Conservation (phyloP, 192 early-diverging fungal genomes). For the Podila epicladia region DNA sequence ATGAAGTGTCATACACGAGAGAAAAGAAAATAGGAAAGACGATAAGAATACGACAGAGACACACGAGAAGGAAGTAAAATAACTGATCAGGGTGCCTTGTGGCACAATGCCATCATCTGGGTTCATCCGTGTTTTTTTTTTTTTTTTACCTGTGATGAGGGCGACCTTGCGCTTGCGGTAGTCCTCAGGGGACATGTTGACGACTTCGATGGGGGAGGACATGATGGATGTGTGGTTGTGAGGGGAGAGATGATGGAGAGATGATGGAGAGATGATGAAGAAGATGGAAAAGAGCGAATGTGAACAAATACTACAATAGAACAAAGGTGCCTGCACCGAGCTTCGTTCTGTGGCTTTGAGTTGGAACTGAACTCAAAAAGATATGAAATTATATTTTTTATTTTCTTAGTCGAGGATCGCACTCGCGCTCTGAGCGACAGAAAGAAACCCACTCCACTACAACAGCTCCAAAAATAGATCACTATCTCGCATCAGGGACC, state of each 20-base stretch:
- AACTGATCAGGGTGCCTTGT: neutral
- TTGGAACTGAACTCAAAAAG: neutral
- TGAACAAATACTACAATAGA: neutral
- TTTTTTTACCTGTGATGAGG: conserved; percentile 58
- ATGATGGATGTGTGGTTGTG: neutral
- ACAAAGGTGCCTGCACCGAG: neutral
- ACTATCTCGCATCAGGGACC: no score
- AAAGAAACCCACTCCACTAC: neutral
- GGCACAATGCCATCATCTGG: neutral
- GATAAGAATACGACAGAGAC: neutral
- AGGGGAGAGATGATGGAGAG: neutral
- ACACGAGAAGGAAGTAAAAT: neutral
- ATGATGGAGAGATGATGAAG: conserved; percentile 7
- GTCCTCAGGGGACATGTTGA: conserved; percentile 53
- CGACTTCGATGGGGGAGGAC: conserved; percentile 15
- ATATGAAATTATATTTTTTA: neutral
- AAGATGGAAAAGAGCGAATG: neutral
- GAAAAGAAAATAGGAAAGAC: neutral
- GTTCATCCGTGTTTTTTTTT: neutral
- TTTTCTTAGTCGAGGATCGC: neutral
- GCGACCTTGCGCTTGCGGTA: conserved; percentile 63
- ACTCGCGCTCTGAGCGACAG: neutral
- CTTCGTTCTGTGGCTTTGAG: neutral
- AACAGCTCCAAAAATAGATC: neutral
- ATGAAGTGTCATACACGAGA: neutral